Base-by-base conservation (phyloP, 495 filamentous ascomycete genomes). In the Penicillium roqueforti region DNA sequence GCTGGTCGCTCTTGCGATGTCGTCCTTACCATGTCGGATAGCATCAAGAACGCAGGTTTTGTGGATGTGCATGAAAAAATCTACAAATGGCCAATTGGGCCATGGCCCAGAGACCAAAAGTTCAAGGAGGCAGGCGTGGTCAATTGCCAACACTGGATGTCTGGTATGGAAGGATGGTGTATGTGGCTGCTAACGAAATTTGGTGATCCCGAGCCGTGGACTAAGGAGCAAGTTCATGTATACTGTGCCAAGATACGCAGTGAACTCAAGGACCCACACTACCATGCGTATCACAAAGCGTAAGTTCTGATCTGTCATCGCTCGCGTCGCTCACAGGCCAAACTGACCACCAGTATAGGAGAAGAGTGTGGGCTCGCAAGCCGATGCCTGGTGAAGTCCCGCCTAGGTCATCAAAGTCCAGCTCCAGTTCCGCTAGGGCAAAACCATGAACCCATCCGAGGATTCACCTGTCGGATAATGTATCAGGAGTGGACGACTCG, bases 121-220 rank as follows among this genome's bases (percentile, higher is more conserved):
- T 60, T 87, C 57, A 88, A 87, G 62, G 80, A 81, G 54, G 80
- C 87, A 16, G 87, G 87, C 60, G 69, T 75, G 47, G 81, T 80
- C 19, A 83, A 87, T 47, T 57, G 81, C 28, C 61, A 83, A 6
- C 79, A 86, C 57, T 83, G 86, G 32, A 65, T 82, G 5, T 53
- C 54, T 22, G 64, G 61, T 13, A 40, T 67, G 36, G 64, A 67
- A 32, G 64, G 61, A 2, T 67, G 57, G 51, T 47, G 54, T 36
- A 66, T 66, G 60, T 66, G 54, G 55, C 32, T 68, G 40, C 59
- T 68, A 8, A 68, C 65, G 18, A 57, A 57, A 25, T 62, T 51
- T 41, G 64, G 64, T 3, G 36, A 49, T 8, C 64, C 64, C 3
- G 34, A 34, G 11, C 64, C 64, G 0, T 67, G 64, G 64, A 54